A percentile compares a stretch with the other conserved stretches of the same genome.
Conservation (phyloP, 768 basidiomycete genomes). For the Sarcomyxa edulis region DNA sequence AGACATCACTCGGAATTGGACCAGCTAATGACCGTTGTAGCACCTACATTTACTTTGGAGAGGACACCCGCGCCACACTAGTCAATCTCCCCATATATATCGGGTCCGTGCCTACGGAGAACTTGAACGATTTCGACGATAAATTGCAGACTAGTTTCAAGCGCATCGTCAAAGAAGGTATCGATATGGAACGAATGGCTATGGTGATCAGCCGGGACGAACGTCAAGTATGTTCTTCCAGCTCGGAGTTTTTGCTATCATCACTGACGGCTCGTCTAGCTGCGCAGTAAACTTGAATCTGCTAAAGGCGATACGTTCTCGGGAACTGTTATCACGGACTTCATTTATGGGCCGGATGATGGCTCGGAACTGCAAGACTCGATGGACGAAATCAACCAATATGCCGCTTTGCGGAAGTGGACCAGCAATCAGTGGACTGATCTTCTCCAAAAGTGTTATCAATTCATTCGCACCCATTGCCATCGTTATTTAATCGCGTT, state of each 20-base stretch:
- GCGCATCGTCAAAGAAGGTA: slow-evolving; percentile 64
- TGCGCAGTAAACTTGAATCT: slow-evolving; percentile 81
- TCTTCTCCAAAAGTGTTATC: slow-evolving; percentile 64
- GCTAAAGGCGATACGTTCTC: slow-evolving; percentile 79
- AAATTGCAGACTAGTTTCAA: slow-evolving; percentile 65
- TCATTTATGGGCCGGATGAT: slow-evolving; percentile 79
- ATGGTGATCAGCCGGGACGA: slow-evolving; percentile 86
- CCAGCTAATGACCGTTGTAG: slow-evolving; percentile 28
- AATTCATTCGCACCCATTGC: slow-evolving; percentile 1
- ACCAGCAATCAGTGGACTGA: slow-evolving; percentile 68
- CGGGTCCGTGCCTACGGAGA: slow-evolving; percentile 78
- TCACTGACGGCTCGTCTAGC: slow-evolving; percentile 31
- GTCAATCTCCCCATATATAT: slow-evolving; percentile 74
- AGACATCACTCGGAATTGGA: slow-evolving; percentile 2
- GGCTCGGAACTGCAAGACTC: slow-evolving; percentile 71
- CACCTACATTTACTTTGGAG: slow-evolving; percentile 81
- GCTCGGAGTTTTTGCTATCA: background rate
- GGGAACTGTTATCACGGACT: slow-evolving; percentile 71
- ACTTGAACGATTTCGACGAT: slow-evolving; percentile 66
- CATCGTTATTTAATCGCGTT: slow-evolving; percentile 6
- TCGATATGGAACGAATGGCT: slow-evolving; percentile 88
- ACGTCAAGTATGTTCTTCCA: slow-evolving; percentile 54
- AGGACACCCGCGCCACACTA: slow-evolving; percentile 67
- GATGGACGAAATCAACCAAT: slow-evolving; percentile 78
- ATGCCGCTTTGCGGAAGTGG: slow-evolving; percentile 65